Base-by-base conservation (phyloP, 441 rosid species). In the Jatropha podagrica region DNA sequence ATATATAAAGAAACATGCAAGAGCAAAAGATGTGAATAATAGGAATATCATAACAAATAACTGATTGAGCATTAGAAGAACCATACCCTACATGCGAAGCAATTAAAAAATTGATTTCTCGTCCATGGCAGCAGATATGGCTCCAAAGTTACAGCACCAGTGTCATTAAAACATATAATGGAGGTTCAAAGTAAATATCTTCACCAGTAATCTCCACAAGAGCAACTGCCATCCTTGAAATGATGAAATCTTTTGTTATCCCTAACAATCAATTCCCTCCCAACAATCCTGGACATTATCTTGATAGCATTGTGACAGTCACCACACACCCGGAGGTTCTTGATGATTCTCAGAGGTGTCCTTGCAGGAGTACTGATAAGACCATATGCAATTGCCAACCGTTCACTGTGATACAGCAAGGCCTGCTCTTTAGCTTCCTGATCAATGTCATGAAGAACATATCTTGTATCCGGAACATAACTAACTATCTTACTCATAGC, bases 151-250 rank as follows among this genome's bases (percentile, higher is more conserved):
- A 65, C 11, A 40, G 14, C 59, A 54, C 14, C 69, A 23, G 23
- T 23, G 23, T 23, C 23, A 23, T 11, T 44, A 44, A 44, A 4
- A 44, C 48, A 44, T 44, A 44, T 44, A 26, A 32, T 32, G 32
- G 32, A 32, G 1, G 32, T 32, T 32, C 32, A 32, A 32, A 32
- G 32, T 32, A 2, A 32, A 32, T 32, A 32, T 41, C 38, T 75
- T 89, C 88, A 94, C 94, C 98, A 89, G 81, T 89, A 94, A 83
- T 94, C 95, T 68, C 93, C 92, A 72, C 97, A 92, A 66, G 97
- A 94, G 80, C 98, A 94, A 61, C 90, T 88, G 51, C 94, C 90
- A 54, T 89, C 89, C 77, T 78, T 88, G 88, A 94, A 92, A 73
- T 84, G 92, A 83, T 89, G 93, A 75, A 93, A 88, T 72, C 93